Evolutionary conservation across 768 basidiomycete species (phyloP).

Genomic region (Chalciporus chontae): DNA sequence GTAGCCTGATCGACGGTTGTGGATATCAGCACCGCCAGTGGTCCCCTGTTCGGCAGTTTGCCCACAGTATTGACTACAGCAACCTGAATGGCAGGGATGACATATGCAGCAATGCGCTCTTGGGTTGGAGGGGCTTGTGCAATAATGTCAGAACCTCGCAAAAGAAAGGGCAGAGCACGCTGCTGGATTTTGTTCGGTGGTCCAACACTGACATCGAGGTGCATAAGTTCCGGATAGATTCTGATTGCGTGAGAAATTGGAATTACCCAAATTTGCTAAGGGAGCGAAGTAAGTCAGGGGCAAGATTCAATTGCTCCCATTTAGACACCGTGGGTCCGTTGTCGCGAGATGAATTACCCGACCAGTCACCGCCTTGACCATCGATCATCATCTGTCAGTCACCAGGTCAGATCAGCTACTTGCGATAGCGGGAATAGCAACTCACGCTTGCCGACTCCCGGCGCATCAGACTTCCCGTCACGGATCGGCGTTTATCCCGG

Average conservation of each 20-base stretch:
- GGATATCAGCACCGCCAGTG: constrained; percentile 86
- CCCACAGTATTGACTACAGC: constrained; percentile 61
- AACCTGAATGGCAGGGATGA: constrained; percentile 85
- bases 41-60: constrained; percentile 67
- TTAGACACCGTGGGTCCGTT: constrained; percentile 82
- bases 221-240: constrained; percentile 13
- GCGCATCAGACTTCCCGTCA: constrained; percentile 56
- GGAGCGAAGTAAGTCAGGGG: constrained; percentile 83
- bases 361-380: constrained; percentile 53
- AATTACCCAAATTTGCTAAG: constrained; percentile 91
- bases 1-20: constrained; percentile 99
- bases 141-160: constrained; percentile 93
- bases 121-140: constrained; percentile 98
- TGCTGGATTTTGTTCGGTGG: constrained; percentile 99
- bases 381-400: constrained; percentile 49
- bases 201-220: constrained; percentile 61
- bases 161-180: constrained; percentile 90
- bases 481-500: constrained; percentile 75
- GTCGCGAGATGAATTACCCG: constrained; percentile 56
- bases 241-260: constrained; percentile 1
- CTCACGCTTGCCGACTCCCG: constrained; percentile 75
- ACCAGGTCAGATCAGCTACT: constrained; percentile 12
- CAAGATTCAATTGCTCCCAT: constrained; percentile 90
- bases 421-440: constrained; percentile 13
- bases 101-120: constrained; percentile 96